Conservation (phyloP, 306 rosid genomes). For the Boehmeria nivea region DNA sequence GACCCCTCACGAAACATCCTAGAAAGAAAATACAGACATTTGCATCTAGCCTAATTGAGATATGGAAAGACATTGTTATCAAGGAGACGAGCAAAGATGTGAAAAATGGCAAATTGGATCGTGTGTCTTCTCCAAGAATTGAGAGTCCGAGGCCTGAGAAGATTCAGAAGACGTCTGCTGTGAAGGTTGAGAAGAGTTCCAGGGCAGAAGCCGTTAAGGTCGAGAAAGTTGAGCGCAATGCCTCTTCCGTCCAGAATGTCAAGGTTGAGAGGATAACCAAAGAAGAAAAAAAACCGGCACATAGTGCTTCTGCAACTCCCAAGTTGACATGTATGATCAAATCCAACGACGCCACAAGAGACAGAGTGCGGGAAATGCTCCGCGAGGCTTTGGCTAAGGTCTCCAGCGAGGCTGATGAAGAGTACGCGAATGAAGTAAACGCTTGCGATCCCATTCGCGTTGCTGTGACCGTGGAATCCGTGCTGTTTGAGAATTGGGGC, state of each 20-base stretch:
- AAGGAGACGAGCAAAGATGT: constrained; percentile 67
- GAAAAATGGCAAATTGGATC: constrained; percentile 47
- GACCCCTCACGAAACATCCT: constrained; percentile 78
- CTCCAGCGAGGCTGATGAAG: constrained; percentile 62
- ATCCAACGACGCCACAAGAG: constrained; percentile 56
- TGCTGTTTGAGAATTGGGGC: constrained; percentile 85
- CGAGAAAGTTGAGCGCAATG: constrained; percentile 45
- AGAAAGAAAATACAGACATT: constrained; percentile 61
- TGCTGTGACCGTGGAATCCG: constrained; percentile 82
- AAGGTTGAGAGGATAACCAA: constrained; percentile 59
- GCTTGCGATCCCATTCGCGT: constrained; percentile 77
- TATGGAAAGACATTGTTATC: constrained; percentile 76
- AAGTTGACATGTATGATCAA: constrained; percentile 69
- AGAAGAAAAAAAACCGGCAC: constrained; percentile 50
- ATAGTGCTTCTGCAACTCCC: constrained; percentile 43
- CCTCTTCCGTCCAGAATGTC: constrained; percentile 28
- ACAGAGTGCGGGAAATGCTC: constrained; percentile 76
- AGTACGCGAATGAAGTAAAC: constrained; percentile 40
- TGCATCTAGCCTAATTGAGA: constrained; percentile 66
- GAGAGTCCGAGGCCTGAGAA: constrained; percentile 64
- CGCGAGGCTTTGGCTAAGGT: constrained; percentile 74
- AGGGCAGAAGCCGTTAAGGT: constrained; percentile 47
- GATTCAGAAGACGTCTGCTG: constrained; percentile 46
- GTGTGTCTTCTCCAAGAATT: constrained; percentile 32
- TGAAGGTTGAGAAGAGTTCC: constrained; percentile 53